Conservation (phyloP, 2,329 filamentous ascomycete species). For the Scedosporium boydii region DNA sequence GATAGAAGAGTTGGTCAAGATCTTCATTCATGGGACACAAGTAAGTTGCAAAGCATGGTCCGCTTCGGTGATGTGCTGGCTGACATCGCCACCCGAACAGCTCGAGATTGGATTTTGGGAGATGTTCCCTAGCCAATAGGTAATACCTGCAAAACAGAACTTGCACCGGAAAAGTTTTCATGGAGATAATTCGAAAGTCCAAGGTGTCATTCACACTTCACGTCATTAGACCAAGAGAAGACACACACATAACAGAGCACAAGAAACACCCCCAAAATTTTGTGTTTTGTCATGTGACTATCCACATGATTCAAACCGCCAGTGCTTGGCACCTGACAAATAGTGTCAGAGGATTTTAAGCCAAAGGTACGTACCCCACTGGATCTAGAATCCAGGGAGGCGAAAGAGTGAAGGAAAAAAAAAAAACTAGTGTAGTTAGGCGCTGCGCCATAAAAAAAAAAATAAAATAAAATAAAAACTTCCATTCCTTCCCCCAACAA, state of each 20-base stretch:
- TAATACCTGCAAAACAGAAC: neutral
- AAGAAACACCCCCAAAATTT: too few relatives aligned
- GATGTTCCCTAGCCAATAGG: conserved; percentile 30
- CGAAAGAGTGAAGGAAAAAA: conserved; percentile 12
- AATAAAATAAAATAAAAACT: neutral
- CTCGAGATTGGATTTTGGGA: conserved; percentile 48
- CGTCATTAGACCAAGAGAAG: too few relatives aligned
- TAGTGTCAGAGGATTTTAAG: too few relatives aligned
- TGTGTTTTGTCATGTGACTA: neutral
- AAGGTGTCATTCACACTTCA: too few relatives aligned
- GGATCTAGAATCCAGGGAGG: conserved; percentile 6
- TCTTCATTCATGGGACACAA: conserved; percentile 83
- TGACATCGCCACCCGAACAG: conserved; percentile 16
- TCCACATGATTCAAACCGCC: too few relatives aligned
- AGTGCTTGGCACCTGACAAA: too few relatives aligned
- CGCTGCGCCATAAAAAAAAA: neutral
- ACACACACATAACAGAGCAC: neutral
- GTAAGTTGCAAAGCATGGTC: conserved; percentile 31
- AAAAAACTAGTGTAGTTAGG: conserved; percentile 10
- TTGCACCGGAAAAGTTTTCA: neutral
- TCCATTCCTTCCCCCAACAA: neutral
- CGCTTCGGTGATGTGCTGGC: too few relatives aligned
- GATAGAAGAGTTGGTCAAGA: conserved; percentile 72
- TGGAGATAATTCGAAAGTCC: too few relatives aligned
- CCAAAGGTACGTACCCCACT: too few relatives aligned